These are phyloP conservation scores for Umbelopsis sp. DNA, from an alignment of 371 early-diverging fungal genomes.

Conservation along the genomic window DNA sequence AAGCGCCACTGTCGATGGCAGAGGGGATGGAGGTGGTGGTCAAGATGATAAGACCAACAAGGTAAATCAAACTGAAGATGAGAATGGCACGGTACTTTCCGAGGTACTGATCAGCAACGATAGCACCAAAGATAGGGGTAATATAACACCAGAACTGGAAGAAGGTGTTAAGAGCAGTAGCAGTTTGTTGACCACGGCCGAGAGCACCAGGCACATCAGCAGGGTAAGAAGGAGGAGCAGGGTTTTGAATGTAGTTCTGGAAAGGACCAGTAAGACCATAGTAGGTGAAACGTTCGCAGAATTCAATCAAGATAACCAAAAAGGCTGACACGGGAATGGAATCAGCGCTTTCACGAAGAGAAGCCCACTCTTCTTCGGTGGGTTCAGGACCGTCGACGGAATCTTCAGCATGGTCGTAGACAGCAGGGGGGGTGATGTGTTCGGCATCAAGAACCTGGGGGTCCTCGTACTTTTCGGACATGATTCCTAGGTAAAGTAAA, in stretches of 20 bases:
- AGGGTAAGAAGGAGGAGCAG: conserved; percentile 42
- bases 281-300: conserved; percentile 76
- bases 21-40: conserved; percentile 63
- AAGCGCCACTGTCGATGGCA: conserved; percentile 54
- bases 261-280: conserved; percentile 76
- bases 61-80: conserved; percentile 66
- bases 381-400: conserved; percentile 30
- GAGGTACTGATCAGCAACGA: conserved; percentile 78
- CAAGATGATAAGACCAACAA: conserved; percentile 68
- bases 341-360: conserved; percentile 43
- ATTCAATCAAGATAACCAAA: conserved; percentile 50
- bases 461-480: conserved; percentile 16
- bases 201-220: conserved; percentile 53
- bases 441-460: neutral
- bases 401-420: conserved; percentile 1
- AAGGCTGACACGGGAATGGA: conserved; percentile 44
- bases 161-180: conserved; percentile 72
- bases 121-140: conserved; percentile 79
- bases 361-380: conserved; percentile 47
- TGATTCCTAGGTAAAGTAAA: neutral
- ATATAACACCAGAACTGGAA: conserved; percentile 85
- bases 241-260: conserved; percentile 64
- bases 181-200: conserved; percentile 55
- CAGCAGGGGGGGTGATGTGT: neutral
- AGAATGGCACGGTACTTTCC: conserved; percentile 86